These are phyloP conservation scores for Penicillium griseofulvum DNA, from an alignment of 2,329 filamentous ascomycete genomes.

Conservation along the genomic window DNA sequence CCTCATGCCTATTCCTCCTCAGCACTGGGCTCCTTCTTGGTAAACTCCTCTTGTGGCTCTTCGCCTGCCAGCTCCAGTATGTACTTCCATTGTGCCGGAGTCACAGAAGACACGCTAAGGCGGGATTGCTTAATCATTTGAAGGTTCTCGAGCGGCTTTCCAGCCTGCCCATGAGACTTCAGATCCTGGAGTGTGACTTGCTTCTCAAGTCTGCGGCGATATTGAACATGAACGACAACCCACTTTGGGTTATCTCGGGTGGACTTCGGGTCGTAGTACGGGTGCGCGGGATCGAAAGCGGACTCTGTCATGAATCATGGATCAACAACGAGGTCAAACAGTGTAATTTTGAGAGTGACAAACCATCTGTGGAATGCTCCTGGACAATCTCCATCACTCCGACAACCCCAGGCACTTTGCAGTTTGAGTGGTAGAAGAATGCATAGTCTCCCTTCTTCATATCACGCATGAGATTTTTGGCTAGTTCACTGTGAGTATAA, in stretches of 20 bases:
- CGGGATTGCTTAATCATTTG: slow-evolving; percentile 80
- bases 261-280: slow-evolving; percentile 82
- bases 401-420: slow-evolving; percentile 82
- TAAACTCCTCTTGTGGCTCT: slow-evolving; percentile 20
- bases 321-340: slow-evolving; percentile 9
- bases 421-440: slow-evolving; percentile 97
- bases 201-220: slow-evolving; percentile 74
- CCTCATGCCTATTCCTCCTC: neutral
- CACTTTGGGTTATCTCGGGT: slow-evolving; percentile 70
- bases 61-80: slow-evolving; percentile 45
- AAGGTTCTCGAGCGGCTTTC: slow-evolving; percentile 65
- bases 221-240: slow-evolving; percentile 86
- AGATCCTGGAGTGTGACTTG: slow-evolving; percentile 71
- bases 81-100: slow-evolving; percentile 48
- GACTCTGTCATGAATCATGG: slow-evolving; percentile 49
- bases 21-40: slow-evolving; percentile 2
- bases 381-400: slow-evolving; percentile 86
- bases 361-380: slow-evolving; percentile 77
- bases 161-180: slow-evolving; percentile 59
- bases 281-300: slow-evolving; percentile 67
- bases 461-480: slow-evolving; percentile 81
- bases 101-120: slow-evolving; percentile 67
- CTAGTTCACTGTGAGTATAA: slow-evolving; percentile 40
- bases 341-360: slow-evolving; percentile 34
- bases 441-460: slow-evolving; percentile 92